Conservation (phyloP, 805 yeast genomes). For the Nakazawaea wyomingensis region DNA sequence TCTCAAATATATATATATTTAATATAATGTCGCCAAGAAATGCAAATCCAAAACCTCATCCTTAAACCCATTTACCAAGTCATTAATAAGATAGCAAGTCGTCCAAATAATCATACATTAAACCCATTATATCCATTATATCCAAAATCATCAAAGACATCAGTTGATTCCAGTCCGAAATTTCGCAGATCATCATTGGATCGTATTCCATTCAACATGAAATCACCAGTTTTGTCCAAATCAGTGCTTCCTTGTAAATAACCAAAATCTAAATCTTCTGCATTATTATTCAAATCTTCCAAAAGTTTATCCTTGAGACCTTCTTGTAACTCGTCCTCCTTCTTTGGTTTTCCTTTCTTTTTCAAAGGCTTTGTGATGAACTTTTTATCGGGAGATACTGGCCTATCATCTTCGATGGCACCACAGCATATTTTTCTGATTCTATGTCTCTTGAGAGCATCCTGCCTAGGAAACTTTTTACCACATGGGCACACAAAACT, state of each 20-base stretch:
- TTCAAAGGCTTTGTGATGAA: constrained; percentile 25
- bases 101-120: too few relatives aligned
- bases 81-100: too few relatives aligned
- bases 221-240: background rate
- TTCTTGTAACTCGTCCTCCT: constrained; percentile 14
- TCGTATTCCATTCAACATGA: background rate
- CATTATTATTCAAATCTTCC: constrained; percentile 6
- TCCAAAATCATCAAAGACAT: background rate
- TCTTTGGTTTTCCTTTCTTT: constrained; percentile 32
- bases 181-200: background rate
- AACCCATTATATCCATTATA: too few relatives aligned
- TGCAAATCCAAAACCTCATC: too few relatives aligned
- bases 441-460: constrained; percentile 80
- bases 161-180: background rate
- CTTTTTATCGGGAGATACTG: constrained; percentile 17
- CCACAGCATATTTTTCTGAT: constrained; percentile 78
- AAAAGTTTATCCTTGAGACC: constrained; percentile 9
- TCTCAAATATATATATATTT: too few relatives aligned
- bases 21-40: too few relatives aligned
- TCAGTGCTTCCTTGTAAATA: background rate
- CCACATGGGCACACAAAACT: constrained; percentile 84
- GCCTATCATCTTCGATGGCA: constrained; percentile 42
- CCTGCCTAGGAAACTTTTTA: constrained; percentile 85
- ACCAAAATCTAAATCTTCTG: constrained; percentile 1
- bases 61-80: too few relatives aligned